phyloP scores from a whole-genome alignment of 345 rosid genomes.

The Alliaria petiolata region DNA sequence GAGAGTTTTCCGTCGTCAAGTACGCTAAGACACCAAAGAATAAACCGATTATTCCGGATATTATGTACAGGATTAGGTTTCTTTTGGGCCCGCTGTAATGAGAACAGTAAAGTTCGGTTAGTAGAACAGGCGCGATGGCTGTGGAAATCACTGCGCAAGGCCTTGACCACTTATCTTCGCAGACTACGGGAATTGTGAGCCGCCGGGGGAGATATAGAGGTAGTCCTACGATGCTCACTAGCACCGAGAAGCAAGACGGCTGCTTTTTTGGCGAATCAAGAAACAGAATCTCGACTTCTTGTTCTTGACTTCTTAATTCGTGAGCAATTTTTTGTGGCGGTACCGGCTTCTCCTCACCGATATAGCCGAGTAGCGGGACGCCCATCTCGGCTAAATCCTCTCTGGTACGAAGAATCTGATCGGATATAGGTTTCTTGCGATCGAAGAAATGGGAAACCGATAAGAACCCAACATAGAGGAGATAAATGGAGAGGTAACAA shows the following conservation, averaged over 20 bases:
- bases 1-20: slow-evolving; percentile 44
- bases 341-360: slow-evolving; percentile 30
- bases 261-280: not conserved
- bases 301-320: slow-evolving; percentile 20
- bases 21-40: slow-evolving; percentile 52
- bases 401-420: slow-evolving; percentile 20
- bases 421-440: slow-evolving; percentile 26
- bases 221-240: slow-evolving; percentile 43
- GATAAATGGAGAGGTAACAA: slow-evolving; percentile 52
- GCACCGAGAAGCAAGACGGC: slow-evolving; percentile 24
- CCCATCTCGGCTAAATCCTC: slow-evolving; percentile 36
- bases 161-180: slow-evolving; percentile 70
- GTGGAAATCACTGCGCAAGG: slow-evolving; percentile 63
- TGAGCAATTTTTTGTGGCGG: slow-evolving; percentile 32
- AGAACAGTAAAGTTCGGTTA: slow-evolving; percentile 49
- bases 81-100: slow-evolving; percentile 26
- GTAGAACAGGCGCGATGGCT: slow-evolving; percentile 61
- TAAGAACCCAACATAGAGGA: slow-evolving; percentile 55
- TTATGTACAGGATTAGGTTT: slow-evolving; percentile 38
- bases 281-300: slow-evolving; percentile 12
- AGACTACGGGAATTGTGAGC: slow-evolving; percentile 74
- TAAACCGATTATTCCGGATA: slow-evolving; percentile 44
- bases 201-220: slow-evolving; percentile 78
- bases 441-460: slow-evolving; percentile 38
- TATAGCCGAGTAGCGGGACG: slow-evolving; percentile 15